Evolutionary conservation across 768 basidiomycete genomes (phyloP).

Genomic region (Cystobasidium tubakii): DNA sequence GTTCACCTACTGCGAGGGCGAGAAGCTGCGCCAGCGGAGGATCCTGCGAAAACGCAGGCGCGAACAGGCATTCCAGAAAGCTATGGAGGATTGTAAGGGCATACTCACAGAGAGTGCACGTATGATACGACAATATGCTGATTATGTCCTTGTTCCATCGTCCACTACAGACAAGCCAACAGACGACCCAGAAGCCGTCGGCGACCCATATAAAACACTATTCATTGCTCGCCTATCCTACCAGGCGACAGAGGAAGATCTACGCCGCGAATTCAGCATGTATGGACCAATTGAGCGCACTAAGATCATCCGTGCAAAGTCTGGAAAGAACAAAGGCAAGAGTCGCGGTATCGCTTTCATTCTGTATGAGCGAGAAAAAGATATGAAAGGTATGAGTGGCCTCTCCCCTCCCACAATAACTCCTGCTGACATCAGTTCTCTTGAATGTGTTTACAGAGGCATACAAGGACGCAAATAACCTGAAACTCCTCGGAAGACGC

Average conservation of each 20-base stretch:
- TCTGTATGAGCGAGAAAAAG: constrained; percentile 93
- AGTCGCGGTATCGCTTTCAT: constrained; percentile 91
- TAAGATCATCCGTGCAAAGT: constrained; percentile 79
- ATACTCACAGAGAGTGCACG: background rate
- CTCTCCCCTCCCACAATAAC: background rate
- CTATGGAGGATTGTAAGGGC: constrained; percentile 74
- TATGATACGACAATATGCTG: no score
- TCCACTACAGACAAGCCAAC: constrained; percentile 88
- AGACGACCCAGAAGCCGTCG: constrained; percentile 81
- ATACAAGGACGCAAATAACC: constrained; percentile 96
- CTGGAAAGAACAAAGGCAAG: constrained; percentile 62
- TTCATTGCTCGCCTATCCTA: constrained; percentile 93
- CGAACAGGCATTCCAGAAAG: constrained; percentile 67
- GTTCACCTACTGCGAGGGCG: constrained; percentile 70
- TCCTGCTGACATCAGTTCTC: no score
- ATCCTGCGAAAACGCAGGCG: constrained; percentile 73
- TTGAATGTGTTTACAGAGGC: constrained; percentile 53
- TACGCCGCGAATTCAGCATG: constrained; percentile 88
- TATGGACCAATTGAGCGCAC: constrained; percentile 93
- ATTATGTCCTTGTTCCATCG: no score
- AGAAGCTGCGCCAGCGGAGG: constrained; percentile 66
- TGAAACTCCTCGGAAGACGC: constrained; percentile 90
- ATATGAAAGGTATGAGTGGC: constrained; percentile 81
- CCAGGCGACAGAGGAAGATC: constrained; percentile 80
- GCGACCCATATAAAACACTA: constrained; percentile 96